phyloP scores from a whole-genome alignment of 345 rosid species.

The Microthlaspi erraticum region DNA sequence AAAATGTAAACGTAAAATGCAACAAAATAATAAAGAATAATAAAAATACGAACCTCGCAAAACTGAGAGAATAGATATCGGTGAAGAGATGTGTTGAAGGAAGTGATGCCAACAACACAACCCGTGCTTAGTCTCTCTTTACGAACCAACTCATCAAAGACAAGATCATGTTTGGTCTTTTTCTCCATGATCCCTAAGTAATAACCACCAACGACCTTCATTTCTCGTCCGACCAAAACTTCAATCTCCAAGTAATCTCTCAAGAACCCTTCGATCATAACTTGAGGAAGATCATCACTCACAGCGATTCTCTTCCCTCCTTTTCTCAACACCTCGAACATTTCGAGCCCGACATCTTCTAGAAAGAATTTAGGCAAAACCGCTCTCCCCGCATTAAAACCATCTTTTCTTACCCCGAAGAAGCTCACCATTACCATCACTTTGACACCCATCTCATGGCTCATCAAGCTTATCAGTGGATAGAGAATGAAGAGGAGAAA shows the following conservation, averaged over 20 bases:
- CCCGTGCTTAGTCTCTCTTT: conserved; percentile 36
- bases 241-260: conserved; percentile 68
- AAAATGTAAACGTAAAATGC: background rate
- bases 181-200: conserved; percentile 72
- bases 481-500: conserved; percentile 58
- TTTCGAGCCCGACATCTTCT: conserved; percentile 70
- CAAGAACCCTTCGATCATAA: conserved; percentile 78
- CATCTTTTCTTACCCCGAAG: conserved; percentile 59
- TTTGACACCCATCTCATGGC: conserved; percentile 58
- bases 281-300: conserved; percentile 60
- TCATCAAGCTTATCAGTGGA: conserved; percentile 55
- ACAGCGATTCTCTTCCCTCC: conserved; percentile 59
- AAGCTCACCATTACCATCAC: conserved; percentile 73
- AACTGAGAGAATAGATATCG: conserved; percentile 50
- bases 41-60: conserved; percentile 54
- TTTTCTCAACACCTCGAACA: conserved; percentile 54
- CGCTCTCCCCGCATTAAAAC: conserved; percentile 60
- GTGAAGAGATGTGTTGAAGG: conserved; percentile 51
- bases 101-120: conserved; percentile 52
- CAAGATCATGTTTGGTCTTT: conserved; percentile 34
- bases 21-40: background rate
- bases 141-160: conserved; percentile 43
- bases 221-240: conserved; percentile 64
- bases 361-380: conserved; percentile 75
- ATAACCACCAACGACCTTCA: conserved; percentile 61